A percentile compares a stretch with the other conserved stretches of the same genome.
Evolutionary conservation across 768 basidiomycete species (phyloP).

Genomic region (Leccinum disarticulatum): DNA sequence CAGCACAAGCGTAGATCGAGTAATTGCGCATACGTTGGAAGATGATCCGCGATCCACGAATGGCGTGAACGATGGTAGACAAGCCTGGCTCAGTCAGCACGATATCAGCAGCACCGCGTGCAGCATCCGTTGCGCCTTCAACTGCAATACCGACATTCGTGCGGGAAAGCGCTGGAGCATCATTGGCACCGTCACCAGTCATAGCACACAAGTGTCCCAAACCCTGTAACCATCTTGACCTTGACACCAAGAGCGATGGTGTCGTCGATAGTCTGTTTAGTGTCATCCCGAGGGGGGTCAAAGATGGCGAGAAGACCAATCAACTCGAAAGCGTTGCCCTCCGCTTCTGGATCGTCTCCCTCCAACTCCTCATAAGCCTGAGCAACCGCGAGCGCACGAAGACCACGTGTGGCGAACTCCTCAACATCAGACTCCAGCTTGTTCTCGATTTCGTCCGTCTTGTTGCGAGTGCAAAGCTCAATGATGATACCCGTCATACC

Average conservation of each 20-base stretch:
- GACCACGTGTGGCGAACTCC: conserved; percentile 93
- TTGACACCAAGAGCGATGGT: conserved; percentile 93
- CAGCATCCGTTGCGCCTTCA: conserved; percentile 98
- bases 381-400: conserved; percentile 95
- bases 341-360: conserved; percentile 75
- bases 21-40: conserved; percentile 99
- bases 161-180: conserved; percentile 95
- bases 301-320: conserved; percentile 97
- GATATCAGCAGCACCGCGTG: conserved; percentile 97
- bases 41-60: conserved; percentile 96
- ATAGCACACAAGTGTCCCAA: conserved; percentile 96
- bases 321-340: conserved; percentile 96
- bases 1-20: conserved; percentile 94
- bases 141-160: conserved; percentile 99
- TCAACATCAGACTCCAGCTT: conserved; percentile 93
- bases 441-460: conserved; percentile 90
- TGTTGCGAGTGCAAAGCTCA: conserved; percentile 96
- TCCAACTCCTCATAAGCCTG: conserved; percentile 91
- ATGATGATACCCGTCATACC: conserved; percentile 99
- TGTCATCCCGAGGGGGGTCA: conserved; percentile 96
- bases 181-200: conserved; percentile 99
- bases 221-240: conserved; percentile 99
- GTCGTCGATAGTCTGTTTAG: conserved; percentile 98
- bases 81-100: conserved; percentile 98
- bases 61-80: conserved; percentile 98